Percentiles rank a stretch among this genome's conserved stretches.
phyloP scores from a whole-genome alignment of 352 stramenopile species.

The Pilasporangium apinafurcum region DNA sequence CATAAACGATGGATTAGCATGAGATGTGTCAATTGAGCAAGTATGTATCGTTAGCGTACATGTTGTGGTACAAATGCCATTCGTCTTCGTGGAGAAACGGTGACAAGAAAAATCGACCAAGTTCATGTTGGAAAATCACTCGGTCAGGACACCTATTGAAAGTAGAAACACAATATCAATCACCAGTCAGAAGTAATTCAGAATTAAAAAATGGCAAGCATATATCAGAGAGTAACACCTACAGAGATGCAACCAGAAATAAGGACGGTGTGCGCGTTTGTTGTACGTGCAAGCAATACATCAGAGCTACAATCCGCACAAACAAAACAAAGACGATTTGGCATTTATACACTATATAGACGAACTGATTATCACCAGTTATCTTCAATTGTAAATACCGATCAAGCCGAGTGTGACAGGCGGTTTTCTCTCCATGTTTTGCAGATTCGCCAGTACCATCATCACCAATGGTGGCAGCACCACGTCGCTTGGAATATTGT shows the following conservation, averaged over 20 bases:
- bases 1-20: neutral
- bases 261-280: conserved; percentile 21
- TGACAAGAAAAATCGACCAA: conserved; percentile 49
- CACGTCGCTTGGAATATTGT: too few species aligned
- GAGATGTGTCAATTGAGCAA: conserved; percentile 3
- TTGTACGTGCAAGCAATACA: conserved; percentile 58
- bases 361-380: neutral
- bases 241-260: conserved; percentile 46
- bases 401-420: conserved; percentile 38
- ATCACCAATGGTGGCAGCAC: conserved; percentile 29
- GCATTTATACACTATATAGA: neutral
- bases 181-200: neutral
- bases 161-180: neutral
- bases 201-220: neutral
- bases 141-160: conserved; percentile 72
- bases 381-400: conserved; percentile 11
- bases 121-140: conserved; percentile 28
- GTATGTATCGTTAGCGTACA: conserved; percentile 34
- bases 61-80: conserved; percentile 89
- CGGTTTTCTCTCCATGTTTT: conserved; percentile 58
- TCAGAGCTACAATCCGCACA: conserved; percentile 15
- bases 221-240: conserved; percentile 2
- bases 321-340: neutral
- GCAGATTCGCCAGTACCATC: conserved; percentile 33
- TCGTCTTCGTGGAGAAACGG: conserved; percentile 83